A percentile compares a stretch with the other conserved stretches of the same genome.
phyloP scores from a whole-genome alignment of 179 eudicot species.

The Spergularia azorica region DNA sequence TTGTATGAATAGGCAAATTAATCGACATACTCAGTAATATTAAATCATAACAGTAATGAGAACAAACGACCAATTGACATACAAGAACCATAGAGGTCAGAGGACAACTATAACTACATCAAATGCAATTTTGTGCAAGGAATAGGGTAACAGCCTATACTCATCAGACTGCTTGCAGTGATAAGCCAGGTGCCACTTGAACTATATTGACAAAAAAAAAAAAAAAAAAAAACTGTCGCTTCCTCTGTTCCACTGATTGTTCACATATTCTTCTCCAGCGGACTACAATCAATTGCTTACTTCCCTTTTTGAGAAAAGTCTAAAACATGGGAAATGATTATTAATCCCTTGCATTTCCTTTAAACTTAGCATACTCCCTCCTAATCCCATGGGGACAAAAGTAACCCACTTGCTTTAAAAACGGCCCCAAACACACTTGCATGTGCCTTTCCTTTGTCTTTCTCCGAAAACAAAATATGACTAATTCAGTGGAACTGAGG shows the following conservation, averaged over 20 bases:
- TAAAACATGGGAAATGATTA: too few species aligned
- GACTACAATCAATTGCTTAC: too few species aligned
- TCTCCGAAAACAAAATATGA: too few species aligned
- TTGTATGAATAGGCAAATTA: constrained; percentile 1
- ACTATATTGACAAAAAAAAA: neutral
- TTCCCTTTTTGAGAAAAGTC: too few species aligned
- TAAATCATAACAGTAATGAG: neutral
- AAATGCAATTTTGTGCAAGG: constrained; percentile 14
- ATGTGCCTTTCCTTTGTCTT: too few species aligned
- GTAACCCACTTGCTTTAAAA: neutral
- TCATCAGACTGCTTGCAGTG: constrained; percentile 1
- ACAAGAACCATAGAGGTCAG: constrained; percentile 10
- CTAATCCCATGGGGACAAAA: neutral
- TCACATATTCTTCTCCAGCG: too few species aligned
- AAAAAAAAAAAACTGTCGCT: neutral
- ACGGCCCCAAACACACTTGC: too few species aligned
- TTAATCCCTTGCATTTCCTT: too few species aligned
- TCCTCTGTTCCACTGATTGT: too few species aligned
- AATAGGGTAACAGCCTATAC: neutral
- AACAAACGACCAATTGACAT: neutral
- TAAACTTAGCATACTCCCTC: too few species aligned
- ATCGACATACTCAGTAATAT: constrained; percentile 4
- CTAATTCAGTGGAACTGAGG: too few species aligned
- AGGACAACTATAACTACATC: neutral
- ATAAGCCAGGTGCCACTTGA: neutral